Evolutionary conservation across 1,284 basidiomycete species (phyloP).

Genomic region (Malassezia psittaci): DNA sequence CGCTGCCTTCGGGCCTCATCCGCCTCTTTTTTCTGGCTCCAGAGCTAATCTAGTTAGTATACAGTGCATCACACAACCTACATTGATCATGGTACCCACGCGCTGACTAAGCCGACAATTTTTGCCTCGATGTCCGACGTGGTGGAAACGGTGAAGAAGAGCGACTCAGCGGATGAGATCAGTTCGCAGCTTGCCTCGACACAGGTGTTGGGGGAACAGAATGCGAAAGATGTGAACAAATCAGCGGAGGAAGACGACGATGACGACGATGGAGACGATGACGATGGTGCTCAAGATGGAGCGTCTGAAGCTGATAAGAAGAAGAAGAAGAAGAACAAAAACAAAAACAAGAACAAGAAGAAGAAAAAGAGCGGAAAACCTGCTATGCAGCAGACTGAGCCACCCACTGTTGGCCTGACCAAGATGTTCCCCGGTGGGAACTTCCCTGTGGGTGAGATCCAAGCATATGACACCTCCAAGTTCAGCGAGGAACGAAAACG

Average conservation of each 20-base stretch:
- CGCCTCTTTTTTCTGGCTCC: constrained; percentile 45
- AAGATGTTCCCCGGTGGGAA: constrained; percentile 77
- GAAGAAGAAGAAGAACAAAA: constrained; percentile 81
- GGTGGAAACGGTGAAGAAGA: not conserved
- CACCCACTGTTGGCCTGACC: constrained; percentile 78
- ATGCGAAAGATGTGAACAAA: not conserved
- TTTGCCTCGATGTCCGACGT: constrained; percentile 5
- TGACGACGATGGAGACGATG: constrained; percentile 28
- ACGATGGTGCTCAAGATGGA: constrained; percentile 24
- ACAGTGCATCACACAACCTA: not conserved
- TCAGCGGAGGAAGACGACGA: constrained; percentile 14
- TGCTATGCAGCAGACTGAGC: constrained; percentile 62
- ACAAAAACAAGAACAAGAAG: constrained; percentile 37
- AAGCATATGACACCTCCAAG: constrained; percentile 60
- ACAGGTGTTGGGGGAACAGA: not conserved
- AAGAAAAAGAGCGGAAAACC: constrained; percentile 28
- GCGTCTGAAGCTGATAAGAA: constrained; percentile 50
- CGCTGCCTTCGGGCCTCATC: constrained; percentile 37
- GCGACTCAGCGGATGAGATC: not conserved
- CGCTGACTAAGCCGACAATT: constrained; percentile 9
- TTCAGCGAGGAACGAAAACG: constrained; percentile 60
- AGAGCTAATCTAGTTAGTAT: constrained; percentile 23
- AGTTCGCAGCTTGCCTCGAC: constrained; percentile 5
- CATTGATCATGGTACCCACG: constrained; percentile 19
- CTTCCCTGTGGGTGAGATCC: constrained; percentile 83